phyloP scores from a whole-genome alignment of 768 basidiomycete species.

The Lentinula guzmanii region DNA sequence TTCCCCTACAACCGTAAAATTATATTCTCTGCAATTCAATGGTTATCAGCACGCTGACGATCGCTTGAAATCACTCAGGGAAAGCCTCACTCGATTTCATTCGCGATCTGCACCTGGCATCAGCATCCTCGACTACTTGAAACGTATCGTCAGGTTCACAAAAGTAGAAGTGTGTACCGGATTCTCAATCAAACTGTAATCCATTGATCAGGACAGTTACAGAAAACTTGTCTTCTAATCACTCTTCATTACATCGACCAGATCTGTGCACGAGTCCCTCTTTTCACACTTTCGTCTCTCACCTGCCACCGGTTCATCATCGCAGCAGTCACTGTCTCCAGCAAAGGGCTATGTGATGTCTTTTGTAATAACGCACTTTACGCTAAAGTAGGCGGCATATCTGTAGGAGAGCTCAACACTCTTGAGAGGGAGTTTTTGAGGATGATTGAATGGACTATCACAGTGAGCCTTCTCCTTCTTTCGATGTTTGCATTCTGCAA shows the following conservation, averaged over 20 bases:
- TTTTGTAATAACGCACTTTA: slow-evolving; percentile 95
- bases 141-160: slow-evolving; percentile 90
- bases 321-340: slow-evolving; percentile 84
- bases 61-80: slow-evolving; percentile 37
- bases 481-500: slow-evolving; percentile 1
- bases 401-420: slow-evolving; percentile 84
- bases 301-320: slow-evolving; percentile 98
- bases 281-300: slow-evolving; percentile 91
- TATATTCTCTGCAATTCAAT: slow-evolving; percentile 12
- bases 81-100: slow-evolving; percentile 93
- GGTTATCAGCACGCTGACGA: slow-evolving; percentile 1
- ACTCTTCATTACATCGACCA: slow-evolving; percentile 89
- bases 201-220: slow-evolving; percentile 5
- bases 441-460: slow-evolving; percentile 91
- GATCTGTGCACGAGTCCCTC: slow-evolving; percentile 80
- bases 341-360: slow-evolving; percentile 92
- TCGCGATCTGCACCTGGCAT: slow-evolving; percentile 88
- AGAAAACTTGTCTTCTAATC: slow-evolving; percentile 79
- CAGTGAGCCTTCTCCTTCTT: slow-evolving; percentile 54
- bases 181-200: not conserved
- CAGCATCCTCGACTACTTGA: slow-evolving; percentile 85
- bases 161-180: slow-evolving; percentile 78
- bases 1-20: slow-evolving; percentile 80
- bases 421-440: slow-evolving; percentile 91
- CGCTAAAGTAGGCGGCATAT: slow-evolving; percentile 94